Evolutionary conservation across 164 flowering plant genomes (phyloP), one percentile per base, ranked within the genome.

Genomic region (Chloranthus sessilifolius): DNA sequence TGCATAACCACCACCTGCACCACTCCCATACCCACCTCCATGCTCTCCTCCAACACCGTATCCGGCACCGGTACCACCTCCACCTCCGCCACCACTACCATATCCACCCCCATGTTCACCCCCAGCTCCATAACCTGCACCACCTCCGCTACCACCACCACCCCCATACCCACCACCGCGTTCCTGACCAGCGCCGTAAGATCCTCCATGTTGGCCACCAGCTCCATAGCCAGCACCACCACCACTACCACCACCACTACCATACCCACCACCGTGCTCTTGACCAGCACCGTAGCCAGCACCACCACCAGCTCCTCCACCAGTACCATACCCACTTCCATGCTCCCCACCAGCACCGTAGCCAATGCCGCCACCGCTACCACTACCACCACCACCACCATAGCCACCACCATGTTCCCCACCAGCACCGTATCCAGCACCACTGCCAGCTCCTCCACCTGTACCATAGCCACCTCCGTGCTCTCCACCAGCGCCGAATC

Each of bases 151-250:
- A 10, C 34, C 34, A 5, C 34, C 34, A 30, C 34, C 34, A 5
- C 7, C 34, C 5, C 34, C 34, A 30, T 30, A 30, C 10, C 34
- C 34, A 30, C 34, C 34, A 30, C 10, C 34, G 10, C n/a, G 40
- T 17, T 20, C 45, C 1, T 14, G 25, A 11, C 50, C 50, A 17
- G 22, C 10, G 4, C 50, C 50, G n/a, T n/a, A n/a, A n/a, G n/a
- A n/a, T n/a, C n/a, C n/a, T n/a, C n/a, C n/a, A n/a, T 26, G 20
- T 4, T 39, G 48, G 2, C 25, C 39, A 11, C 57, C 57, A 29
- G n/a, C 43, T 6, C 74, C 69, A 4, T 51, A 40, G 0, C 71
- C 75, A 7, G 56, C 61, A 11, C 61, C 74, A 42, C 58, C 54
- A 0, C 58, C 73, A 5, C 53, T 42, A 0, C 62, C 52, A 3